A percentile compares a stretch with the other conserved stretches of the same genome.
phyloP scores from a whole-genome alignment of 1,284 basidiomycete species.

The Tilletia walkeri region DNA sequence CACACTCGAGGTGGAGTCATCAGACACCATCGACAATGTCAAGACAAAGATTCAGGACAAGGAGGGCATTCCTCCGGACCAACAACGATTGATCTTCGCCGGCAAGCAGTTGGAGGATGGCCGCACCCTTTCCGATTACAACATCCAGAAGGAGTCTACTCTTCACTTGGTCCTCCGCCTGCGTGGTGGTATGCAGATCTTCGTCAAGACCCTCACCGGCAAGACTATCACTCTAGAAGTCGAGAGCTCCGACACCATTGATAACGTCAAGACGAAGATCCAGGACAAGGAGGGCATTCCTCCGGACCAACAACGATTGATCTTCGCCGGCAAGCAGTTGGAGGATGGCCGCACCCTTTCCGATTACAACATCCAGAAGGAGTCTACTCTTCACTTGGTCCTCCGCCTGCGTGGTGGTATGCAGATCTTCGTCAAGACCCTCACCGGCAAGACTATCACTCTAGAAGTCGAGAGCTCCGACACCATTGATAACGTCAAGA shows the following conservation, averaged over 20 bases:
- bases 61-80: constrained; percentile 58
- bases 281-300: constrained; percentile 56
- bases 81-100: constrained; percentile 85
- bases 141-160: constrained; percentile 98
- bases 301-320: constrained; percentile 55
- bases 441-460: constrained; percentile 98
- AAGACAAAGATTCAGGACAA: constrained; percentile 55
- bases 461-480: constrained; percentile 82
- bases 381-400: constrained; percentile 89
- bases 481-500: constrained; percentile 79
- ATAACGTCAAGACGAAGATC: constrained; percentile 65
- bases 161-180: constrained; percentile 87
- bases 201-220: constrained; percentile 76
- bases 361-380: constrained; percentile 30
- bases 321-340: constrained; percentile 97
- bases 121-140: constrained; percentile 58
- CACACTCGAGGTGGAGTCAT: constrained; percentile 82
- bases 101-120: constrained; percentile 82
- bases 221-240: constrained; percentile 95
- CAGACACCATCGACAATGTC: constrained; percentile 90
- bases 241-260: constrained; percentile 85
- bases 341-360: constrained; percentile 56
- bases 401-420: constrained; percentile 62
- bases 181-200: constrained; percentile 28
- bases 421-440: constrained; percentile 61